phyloP scores from a whole-genome alignment of 2,329 filamentous ascomycete species.

The Fusarium beomiforme region DNA sequence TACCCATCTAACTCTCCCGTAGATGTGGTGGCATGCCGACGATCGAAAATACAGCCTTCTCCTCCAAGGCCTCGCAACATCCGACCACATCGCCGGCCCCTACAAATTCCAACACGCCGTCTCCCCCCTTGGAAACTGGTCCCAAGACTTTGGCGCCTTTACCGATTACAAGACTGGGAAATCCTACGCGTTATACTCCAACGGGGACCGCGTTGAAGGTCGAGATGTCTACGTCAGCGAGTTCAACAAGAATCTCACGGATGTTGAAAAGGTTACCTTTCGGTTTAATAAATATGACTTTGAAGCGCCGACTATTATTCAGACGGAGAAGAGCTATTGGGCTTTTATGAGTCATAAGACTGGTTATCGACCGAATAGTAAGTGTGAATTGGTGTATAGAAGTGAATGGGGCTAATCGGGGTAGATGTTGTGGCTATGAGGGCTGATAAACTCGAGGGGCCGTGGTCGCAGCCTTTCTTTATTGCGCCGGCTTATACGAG shows the following conservation, averaged over 20 bases:
- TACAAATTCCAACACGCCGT: slow-evolving; percentile 65
- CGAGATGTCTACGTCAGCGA: slow-evolving; percentile 66
- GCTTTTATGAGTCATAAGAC: slow-evolving; percentile 72
- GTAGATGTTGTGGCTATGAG: slow-evolving; percentile 63
- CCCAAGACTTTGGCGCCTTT: slow-evolving; percentile 70
- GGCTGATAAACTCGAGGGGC: slow-evolving; percentile 58
- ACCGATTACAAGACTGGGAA: slow-evolving; percentile 67
- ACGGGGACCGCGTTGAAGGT: slow-evolving; percentile 64
- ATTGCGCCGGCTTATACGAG: slow-evolving; percentile 59
- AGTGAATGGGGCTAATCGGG: not conserved
- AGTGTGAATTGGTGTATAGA: rapidly evolving
- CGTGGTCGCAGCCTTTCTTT: slow-evolving; percentile 64
- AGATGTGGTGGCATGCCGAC: slow-evolving; percentile 71
- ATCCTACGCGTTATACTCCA: slow-evolving; percentile 67
- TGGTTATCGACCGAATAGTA: slow-evolving; percentile 68
- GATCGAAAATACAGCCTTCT: slow-evolving; percentile 66
- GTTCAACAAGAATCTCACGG: slow-evolving; percentile 63
- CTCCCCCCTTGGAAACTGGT: slow-evolving; percentile 69
- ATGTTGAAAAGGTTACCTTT: slow-evolving; percentile 61
- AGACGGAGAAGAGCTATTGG: slow-evolving; percentile 68
- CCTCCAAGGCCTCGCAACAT: slow-evolving; percentile 65
- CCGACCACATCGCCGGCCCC: slow-evolving; percentile 62
- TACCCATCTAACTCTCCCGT: not conserved
- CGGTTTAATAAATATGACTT: slow-evolving; percentile 69
- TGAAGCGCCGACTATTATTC: slow-evolving; percentile 68